Evolutionary conservation across 176 grass and related monocot species (phyloP).

Genomic region (Rhynchospora pubera): DNA sequence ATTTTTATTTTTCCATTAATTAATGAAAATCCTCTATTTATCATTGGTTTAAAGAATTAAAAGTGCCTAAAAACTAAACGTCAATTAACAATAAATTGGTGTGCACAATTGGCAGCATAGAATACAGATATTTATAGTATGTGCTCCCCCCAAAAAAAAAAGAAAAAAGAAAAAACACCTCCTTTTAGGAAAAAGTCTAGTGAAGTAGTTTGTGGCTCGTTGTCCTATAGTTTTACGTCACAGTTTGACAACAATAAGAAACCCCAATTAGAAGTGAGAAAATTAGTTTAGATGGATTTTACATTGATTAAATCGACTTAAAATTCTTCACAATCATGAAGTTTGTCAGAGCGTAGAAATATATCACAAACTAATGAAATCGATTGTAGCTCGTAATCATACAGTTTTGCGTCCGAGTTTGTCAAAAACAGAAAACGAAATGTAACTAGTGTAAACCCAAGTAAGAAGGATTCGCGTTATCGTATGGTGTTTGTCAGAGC

Average conservation of each 20-base stretch:
- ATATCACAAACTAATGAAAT: background rate
- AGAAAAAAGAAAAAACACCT: no score
- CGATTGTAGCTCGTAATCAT: background rate
- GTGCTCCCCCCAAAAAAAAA: no score
- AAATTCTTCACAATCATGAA: background rate
- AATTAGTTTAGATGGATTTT: background rate
- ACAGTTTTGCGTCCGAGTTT: background rate
- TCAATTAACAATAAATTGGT: background rate
- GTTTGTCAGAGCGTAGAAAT: background rate
- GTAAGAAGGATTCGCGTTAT: background rate
- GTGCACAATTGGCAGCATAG: background rate
- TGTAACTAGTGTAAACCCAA: background rate
- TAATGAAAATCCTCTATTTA: background rate
- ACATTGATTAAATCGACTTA: background rate
- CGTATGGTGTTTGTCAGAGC: no score
- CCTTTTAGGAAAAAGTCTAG: background rate
- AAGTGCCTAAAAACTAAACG: background rate
- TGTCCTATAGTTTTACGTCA: background rate
- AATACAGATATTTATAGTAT: background rate
- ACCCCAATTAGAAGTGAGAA: background rate
- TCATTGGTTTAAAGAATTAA: background rate
- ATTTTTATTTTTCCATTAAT: background rate
- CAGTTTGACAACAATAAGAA: background rate
- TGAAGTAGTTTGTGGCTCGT: background rate
- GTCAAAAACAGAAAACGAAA: background rate